Evolutionary conservation across 352 stramenopile species (phyloP).

Genomic region (Phytophthora fragariae): DNA sequence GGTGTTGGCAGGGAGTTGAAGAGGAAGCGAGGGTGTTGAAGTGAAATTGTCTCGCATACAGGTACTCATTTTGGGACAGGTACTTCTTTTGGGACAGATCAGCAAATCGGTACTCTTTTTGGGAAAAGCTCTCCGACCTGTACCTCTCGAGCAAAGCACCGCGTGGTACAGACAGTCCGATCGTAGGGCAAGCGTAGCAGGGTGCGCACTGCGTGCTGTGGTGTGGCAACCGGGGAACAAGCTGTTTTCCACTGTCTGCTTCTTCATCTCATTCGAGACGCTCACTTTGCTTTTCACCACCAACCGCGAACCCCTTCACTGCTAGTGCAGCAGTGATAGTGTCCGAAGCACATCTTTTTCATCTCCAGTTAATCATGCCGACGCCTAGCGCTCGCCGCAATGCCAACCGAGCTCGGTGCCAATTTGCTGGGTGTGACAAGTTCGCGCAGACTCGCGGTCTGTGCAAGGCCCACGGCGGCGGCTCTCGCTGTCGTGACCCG

Average conservation of each 20-base stretch:
- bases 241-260: conserved; percentile 17
- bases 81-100: too few species aligned
- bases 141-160: conserved; percentile 32
- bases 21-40: too few species aligned
- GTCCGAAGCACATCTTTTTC: conserved; percentile 29
- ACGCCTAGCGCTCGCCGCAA: conserved; percentile 55
- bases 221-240: conserved; percentile 4
- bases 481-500: conserved; percentile 77
- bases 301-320: conserved; percentile 33
- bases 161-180: conserved; percentile 42
- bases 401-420: conserved; percentile 78
- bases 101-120: too few species aligned
- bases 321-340: conserved; percentile 11
- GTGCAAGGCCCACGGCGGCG: conserved; percentile 87
- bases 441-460: conserved; percentile 84
- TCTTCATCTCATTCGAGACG: conserved; percentile 20
- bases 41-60: too few species aligned
- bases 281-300: conserved; percentile 51
- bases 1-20: too few species aligned
- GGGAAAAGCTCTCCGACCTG: conserved; percentile 14
- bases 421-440: conserved; percentile 80
- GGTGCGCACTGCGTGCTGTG: background rate
- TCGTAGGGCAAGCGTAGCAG: conserved; percentile 32
- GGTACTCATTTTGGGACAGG: too few species aligned
- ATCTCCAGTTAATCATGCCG: conserved; percentile 48